Base-by-base conservation (phyloP, 1,284 basidiomycete genomes). In the Pascua sp. region DNA sequence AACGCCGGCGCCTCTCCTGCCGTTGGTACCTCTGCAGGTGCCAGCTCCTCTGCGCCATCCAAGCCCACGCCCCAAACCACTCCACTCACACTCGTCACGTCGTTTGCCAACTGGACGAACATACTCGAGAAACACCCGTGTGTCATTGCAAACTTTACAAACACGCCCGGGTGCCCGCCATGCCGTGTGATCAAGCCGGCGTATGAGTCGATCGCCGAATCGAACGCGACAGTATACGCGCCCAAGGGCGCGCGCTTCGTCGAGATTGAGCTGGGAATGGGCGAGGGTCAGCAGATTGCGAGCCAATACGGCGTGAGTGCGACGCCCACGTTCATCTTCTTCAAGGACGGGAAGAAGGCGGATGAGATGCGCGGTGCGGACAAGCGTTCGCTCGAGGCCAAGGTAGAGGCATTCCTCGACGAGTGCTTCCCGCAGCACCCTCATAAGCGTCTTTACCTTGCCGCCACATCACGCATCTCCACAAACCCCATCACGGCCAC, bases 301-400 rank as follows among this genome's bases (percentile, higher is more conserved):
- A 68, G 77, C 0, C 80, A 87, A 67, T 88, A 84, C 77, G 79
- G 82, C 4, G 84, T 95, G 1, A 74, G 81, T n/a, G 90, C 82
- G 0, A 93, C 89, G 1, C 91, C 91, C 4, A 92, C 90, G 5
- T 93, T 92, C 72, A 79, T 88, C 51, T 91, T 90, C 77, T 93
- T 91, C 79, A 72, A 86, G 63, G 81, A 89, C 59, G 88, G 87
- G 1, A 81, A 83, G 62, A 89, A 90, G 83, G 87, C 87, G 10
- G 79, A 85, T 49, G 89, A 91, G 70, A 61, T 94, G 63, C 86
- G 84, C 66, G 91, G 91, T 0, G 87, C 85, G 1, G 63, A 61
- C 51, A 75, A 75, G 57, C 59, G 64, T 32, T 69, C 66, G 11
- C 62, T 75, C 37, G 73, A 75, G 51, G 42, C 15, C 32, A 64